Evolutionary conservation across 352 stramenopile genomes (phyloP), one percentile per base, ranked within the genome.

Genomic region (Phytophthora nicotianae): DNA sequence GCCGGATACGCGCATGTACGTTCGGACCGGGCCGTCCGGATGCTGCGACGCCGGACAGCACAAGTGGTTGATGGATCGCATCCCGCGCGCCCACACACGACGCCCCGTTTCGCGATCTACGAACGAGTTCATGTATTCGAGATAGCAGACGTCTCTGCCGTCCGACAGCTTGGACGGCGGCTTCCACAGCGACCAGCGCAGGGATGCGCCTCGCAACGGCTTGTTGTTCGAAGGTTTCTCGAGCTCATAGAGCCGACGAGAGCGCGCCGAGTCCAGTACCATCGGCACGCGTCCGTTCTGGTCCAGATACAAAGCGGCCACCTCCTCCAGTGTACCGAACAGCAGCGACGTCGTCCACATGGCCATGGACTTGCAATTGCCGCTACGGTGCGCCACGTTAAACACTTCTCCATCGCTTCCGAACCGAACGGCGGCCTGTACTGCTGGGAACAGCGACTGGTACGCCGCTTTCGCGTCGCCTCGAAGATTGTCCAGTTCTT

Each of bases 111-210:
- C 77, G 26, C 59, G 70, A 59, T 91, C 81, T 24, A 80, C 64
- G 58, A 91, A 93, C 54, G 74, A 71, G 58, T 90, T 74, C 79
- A 90, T 89, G 61, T 73, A 79, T 54, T 91, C 82, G 35, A 88
- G 45, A 46, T 79, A 84, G 24, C 83, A 71, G 41, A 89, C 40
- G 61, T 91, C 82, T 29, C 79, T 72, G 42, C 80, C 73, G 19
- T 71, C 65, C 32, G 86, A 74, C 19, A 86, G 63, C 61, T 61
- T 82, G 24, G 70, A 75, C 27, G 78, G 77, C 11, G 70, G 64
- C 43, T 85, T 87, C 74, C 77, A 88, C 16, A 79, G 67, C 24
- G 79, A 85, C 77, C 81, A 90, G 42, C 79, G 81, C 57, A 92
- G 54, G 1, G 72, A 64, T 0, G 66, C 64, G 41, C 70, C 81